These are phyloP conservation scores for Simplicillium aogashimaense DNA, from an alignment of 2,329 filamentous ascomycete genomes.

Conservation along the genomic window DNA sequence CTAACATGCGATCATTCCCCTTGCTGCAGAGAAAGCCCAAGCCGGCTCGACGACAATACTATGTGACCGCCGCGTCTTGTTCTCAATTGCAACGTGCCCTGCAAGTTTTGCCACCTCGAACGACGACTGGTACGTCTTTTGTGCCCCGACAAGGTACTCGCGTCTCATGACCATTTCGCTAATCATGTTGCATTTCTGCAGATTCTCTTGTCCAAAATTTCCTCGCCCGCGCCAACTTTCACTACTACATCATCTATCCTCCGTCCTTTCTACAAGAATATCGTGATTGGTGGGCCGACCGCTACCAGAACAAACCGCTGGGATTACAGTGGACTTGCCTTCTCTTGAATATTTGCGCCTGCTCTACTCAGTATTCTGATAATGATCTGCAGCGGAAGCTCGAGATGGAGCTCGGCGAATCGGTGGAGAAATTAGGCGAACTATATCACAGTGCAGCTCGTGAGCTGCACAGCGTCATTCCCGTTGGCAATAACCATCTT, in stretches of 20 bases:
- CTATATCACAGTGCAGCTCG: slow-evolving; percentile 21
- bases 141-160: too few species aligned
- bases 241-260: slow-evolving; percentile 28
- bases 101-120: slow-evolving; percentile 19
- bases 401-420: slow-evolving; percentile 18
- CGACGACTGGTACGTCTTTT: slow-evolving; percentile 20
- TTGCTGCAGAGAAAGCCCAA: slow-evolving; percentile 10
- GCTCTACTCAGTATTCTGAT: slow-evolving; percentile 22
- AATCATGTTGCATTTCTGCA: slow-evolving; percentile 6
- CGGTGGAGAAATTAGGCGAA: slow-evolving; percentile 17
- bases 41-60: slow-evolving; percentile 9
- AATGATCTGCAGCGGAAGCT: slow-evolving; percentile 19
- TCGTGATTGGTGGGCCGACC: slow-evolving; percentile 21
- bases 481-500: slow-evolving; percentile 20
- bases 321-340: slow-evolving; percentile 26
- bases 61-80: slow-evolving; percentile 11
- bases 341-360: slow-evolving; percentile 26
- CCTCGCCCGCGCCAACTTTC: slow-evolving; percentile 24
- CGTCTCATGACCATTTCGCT: too few species aligned
- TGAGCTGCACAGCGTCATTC: slow-evolving; percentile 20
- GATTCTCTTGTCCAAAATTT: slow-evolving; percentile 27
- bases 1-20: too few species aligned
- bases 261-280: slow-evolving; percentile 24
- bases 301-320: slow-evolving; percentile 18
- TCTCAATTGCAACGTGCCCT: slow-evolving; percentile 21